phyloP scores from a whole-genome alignment of 2,329 filamentous ascomycete species.

The Aspergillus neotritici region DNA sequence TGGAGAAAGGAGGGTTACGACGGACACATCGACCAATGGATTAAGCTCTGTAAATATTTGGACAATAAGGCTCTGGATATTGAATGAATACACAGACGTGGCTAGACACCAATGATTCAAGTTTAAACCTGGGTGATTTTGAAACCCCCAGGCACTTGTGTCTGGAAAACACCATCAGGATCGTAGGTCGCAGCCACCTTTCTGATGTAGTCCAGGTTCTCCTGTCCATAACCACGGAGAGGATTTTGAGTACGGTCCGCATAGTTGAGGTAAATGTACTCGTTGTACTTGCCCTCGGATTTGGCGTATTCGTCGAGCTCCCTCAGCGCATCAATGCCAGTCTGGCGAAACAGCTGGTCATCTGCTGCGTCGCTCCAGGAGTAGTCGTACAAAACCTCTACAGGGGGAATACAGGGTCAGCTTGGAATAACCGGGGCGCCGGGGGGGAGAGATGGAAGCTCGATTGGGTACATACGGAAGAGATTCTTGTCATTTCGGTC shows the following conservation, averaged over 20 bases:
- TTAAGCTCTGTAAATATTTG: too few relatives aligned
- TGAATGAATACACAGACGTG: too few relatives aligned
- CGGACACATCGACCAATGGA: too few relatives aligned
- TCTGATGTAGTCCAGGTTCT: slow-evolving; percentile 30
- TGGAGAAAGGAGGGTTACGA: too few relatives aligned
- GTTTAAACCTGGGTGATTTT: slow-evolving; percentile 16
- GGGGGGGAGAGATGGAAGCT: slow-evolving; percentile 1
- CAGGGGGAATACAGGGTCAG: slow-evolving; percentile 2
- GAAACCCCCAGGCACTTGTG: slow-evolving; percentile 25
- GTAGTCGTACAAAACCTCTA: slow-evolving; percentile 18
- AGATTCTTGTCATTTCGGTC: slow-evolving; percentile 28
- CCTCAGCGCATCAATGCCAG: slow-evolving; percentile 23
- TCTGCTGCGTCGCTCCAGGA: slow-evolving; percentile 31
- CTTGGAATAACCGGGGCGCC: background rate
- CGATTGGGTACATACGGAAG: background rate
- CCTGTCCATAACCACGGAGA: slow-evolving; percentile 37
- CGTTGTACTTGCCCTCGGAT: slow-evolving; percentile 24
- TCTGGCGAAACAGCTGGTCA: slow-evolving; percentile 24
- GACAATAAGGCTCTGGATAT: too few relatives aligned
- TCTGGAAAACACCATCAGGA: slow-evolving; percentile 23
- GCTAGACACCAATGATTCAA: too few relatives aligned
- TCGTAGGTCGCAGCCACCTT: slow-evolving; percentile 23
- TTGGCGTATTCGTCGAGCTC: slow-evolving; percentile 26
- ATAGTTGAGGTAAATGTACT: slow-evolving; percentile 45
- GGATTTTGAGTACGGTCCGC: slow-evolving; percentile 40